These are phyloP conservation scores for Penicillium cinerascens DNA, from an alignment of 495 filamentous ascomycete genomes.

Conservation along the genomic window DNA sequence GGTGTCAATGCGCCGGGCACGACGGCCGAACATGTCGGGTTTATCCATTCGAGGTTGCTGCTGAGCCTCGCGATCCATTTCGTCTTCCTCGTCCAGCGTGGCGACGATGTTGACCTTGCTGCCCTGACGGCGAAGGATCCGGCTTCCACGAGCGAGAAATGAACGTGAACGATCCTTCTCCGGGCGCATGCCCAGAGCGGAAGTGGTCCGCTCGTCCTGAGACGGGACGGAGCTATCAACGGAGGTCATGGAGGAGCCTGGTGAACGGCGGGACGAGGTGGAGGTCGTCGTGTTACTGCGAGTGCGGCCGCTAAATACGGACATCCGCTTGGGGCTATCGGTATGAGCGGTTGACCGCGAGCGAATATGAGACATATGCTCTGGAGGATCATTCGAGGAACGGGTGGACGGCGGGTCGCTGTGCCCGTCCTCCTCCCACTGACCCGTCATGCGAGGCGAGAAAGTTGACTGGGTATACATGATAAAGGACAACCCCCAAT, in stretches of 20 bases:
- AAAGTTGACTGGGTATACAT: constrained; percentile 10
- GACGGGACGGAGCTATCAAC: constrained; percentile 24
- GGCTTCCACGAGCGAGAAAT: constrained; percentile 46
- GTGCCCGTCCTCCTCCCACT: constrained; percentile 27
- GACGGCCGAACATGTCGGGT: constrained; percentile 32
- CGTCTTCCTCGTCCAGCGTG: constrained; percentile 45
- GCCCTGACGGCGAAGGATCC: constrained; percentile 50
- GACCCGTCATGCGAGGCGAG: constrained; percentile 1
- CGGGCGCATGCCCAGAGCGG: constrained; percentile 26
- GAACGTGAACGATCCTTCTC: constrained; percentile 43
- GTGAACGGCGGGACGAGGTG: constrained; percentile 37
- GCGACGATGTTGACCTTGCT: constrained; percentile 51
- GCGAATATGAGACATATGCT: constrained; percentile 37
- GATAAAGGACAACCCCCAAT: constrained; percentile 1
- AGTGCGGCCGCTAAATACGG: constrained; percentile 42
- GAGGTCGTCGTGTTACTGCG: constrained; percentile 46
- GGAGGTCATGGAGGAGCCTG: constrained; percentile 40
- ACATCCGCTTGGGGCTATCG: constrained; percentile 41
- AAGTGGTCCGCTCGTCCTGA: constrained; percentile 34
- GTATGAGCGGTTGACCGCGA: constrained; percentile 41
- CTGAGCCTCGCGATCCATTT: constrained; percentile 34
- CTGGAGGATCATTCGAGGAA: constrained; percentile 38
- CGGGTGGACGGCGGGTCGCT: constrained; percentile 37
- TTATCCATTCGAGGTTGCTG: constrained; percentile 25
- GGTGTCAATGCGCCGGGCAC: constrained; percentile 27